Evolutionary conservation across 2,329 filamentous ascomycete species (phyloP), one percentile per base, ranked within the genome.

Genomic region (Phialophora expanda): DNA sequence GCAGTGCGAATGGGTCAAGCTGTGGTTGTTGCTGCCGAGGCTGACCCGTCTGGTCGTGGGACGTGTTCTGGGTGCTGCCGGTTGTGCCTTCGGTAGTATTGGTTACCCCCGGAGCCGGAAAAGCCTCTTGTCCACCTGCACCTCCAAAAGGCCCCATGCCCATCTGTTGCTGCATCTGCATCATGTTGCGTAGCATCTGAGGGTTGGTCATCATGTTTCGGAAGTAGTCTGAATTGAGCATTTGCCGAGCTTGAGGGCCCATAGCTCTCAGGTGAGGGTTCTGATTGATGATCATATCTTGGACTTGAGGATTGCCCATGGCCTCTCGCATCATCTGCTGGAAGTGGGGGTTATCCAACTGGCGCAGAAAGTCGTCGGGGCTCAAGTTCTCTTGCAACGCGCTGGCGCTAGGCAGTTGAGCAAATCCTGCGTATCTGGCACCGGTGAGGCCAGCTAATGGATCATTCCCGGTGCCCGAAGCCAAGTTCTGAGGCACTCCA

Each of bases 191-290:
- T 70, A 99, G 86, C 73, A 92, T 88, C 53, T 92, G 87, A 3
- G 95, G 95, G 75, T 96, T 93, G 68, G 92, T 94, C 85, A 99
- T 89, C 90, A 98, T 95, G 59, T 90, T 86, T 74, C 95, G 87
- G 80, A 98, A 93, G 69, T 93, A 86, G 0, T 93, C 93, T 26
- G 93, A 95, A 67, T 92, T 89, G 73, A 99, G 87, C 78, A 97
- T 90, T 75, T 96, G 88, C 72, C 93, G 87, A 24, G 91, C 91
- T 66, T 90, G 86, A 48, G 90, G 90, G 24, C 84, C 82, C 77
- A 90, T 86, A 66, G 87, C 85, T 73, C 89, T 86, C 20, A 93
- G 82, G 84, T 92, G 89, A 2, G 95, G 95, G 76, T 97, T 97
- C 75, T 90, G 87, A 73, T 95, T 88, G 73, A 99, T 93, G 86